Base-by-base conservation (phyloP, 257 asterid genomes). In the Nicotiana sylvestris region DNA sequence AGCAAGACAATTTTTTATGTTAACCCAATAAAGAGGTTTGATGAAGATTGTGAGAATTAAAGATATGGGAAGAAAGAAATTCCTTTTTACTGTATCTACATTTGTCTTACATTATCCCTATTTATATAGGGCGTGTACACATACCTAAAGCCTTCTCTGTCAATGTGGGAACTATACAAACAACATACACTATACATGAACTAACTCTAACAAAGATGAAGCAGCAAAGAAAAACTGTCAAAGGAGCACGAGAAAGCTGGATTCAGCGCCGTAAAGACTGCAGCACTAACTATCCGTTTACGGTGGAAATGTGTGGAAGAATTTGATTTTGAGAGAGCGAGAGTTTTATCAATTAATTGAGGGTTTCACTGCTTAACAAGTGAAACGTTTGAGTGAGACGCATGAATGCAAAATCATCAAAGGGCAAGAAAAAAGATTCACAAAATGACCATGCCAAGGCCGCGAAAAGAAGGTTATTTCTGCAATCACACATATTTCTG, bases 221-320 rank as follows among this genome's bases (percentile, higher is more conserved):
- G 61, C 12, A 72, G n/a, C 39, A 0, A 46, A 5, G 39, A 72
- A 25, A 39, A 49, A 74, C 39, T 27, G 25, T 25, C 39, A 74
- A 49, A 74, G 80, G 35, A 74, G 80, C 25, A 74, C 4, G 15
- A 13, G 80, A 49, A 74, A 49, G 39, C 80, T 74, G 15, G 80
- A 49, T 49, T 49, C 80, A 74, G 62, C 62, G 2, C 62, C 43
- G 7, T 25, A 49, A 35, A 46, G 62, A 74, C 60, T 30, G 27
- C 58, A 49, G 13, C 6, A 49, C 27, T 37, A 49, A 74, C 62
- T 49, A 46, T n/a, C 49, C 16, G 13, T 74, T 74, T 13, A 74
- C 56, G 1, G 27, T 2, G 39, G 43, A 8, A 74, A 11, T 49
- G 13, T 3, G 15, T 27, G 13, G 27, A 74, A 74, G 62, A 46